Base-by-base conservation (phyloP, 1,139 yeast genomes). In the Chernovozyma aurita region DNA sequence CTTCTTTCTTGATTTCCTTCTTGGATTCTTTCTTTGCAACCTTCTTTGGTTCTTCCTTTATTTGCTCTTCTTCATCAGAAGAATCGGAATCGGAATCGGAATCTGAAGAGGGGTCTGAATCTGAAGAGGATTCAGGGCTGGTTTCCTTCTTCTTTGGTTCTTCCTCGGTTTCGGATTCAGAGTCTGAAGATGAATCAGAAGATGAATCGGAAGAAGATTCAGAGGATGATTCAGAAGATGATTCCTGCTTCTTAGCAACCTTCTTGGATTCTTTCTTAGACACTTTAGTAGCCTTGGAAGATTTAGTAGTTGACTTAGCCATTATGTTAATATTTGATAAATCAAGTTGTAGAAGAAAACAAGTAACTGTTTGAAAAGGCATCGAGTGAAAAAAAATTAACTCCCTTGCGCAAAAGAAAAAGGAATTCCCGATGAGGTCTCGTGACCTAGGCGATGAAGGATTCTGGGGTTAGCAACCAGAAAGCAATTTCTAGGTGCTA, bases 231-330 rank as follows among this genome's bases (percentile, higher is more conserved):
- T 47, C 50, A 34, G 57, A 46, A 36, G 51, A 44, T 20, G 59
- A 49, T 33, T 47, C 58, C 32, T 44, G 47, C 35, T 55, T 50
- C 44, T 52, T 60, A 39, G 58, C 53, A 36, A 49, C 59, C 52
- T 65, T 61, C 52, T 55, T 52, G 42, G 59, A 46, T 47, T 50
- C 48, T 49, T 49, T 49, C 48, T 40, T 48, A 38, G 48, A 49
- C 36, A 44, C 52, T 50, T 49, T 39, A 34, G 33, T 44, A 34
- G 48, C 50, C 42, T 60, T 58, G 28, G 56, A 42, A 25, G 57
- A 49, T 45, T 59, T 52, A 30, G 45, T 48, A 28, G 53, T 48
- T 46, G 62, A 42, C 47, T 58, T 59, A 48, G 64, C 65, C 65
- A 61, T 61, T 45, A 37, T 44, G 24, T 29, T 24, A 16, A 16